These are phyloP conservation scores for Wolfiporia cocos DNA, from an alignment of 1,284 basidiomycete genomes.

Conservation along the genomic window DNA sequence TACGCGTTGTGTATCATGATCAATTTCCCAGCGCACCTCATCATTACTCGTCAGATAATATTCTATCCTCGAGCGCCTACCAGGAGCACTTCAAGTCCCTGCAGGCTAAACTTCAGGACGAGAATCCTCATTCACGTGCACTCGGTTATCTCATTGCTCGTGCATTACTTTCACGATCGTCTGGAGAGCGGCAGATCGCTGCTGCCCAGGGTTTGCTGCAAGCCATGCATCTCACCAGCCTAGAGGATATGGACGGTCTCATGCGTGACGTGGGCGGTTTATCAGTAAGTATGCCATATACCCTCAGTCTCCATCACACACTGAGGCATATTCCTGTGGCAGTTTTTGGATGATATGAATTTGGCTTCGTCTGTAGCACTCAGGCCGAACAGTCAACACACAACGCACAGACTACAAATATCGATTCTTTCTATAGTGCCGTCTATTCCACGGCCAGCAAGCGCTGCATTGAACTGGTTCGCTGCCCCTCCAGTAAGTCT, in stretches of 20 bases:
- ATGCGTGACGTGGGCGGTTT: constrained; percentile 32
- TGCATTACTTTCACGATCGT: constrained; percentile 45
- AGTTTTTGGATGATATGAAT: constrained; percentile 37
- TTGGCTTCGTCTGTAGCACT: constrained; percentile 41
- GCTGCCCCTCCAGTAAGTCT: constrained; percentile 26
- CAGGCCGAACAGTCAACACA: constrained; percentile 55
- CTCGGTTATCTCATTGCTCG: constrained; percentile 56
- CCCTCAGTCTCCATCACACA: not conserved
- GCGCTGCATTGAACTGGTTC: constrained; percentile 43
- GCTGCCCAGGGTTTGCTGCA: constrained; percentile 44
- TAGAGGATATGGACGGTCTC: constrained; percentile 39
- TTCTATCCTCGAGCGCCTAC: constrained; percentile 43
- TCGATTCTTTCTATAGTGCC: constrained; percentile 45
- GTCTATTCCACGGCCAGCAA: constrained; percentile 38
- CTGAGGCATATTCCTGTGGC: not conserved
- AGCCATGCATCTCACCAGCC: constrained; percentile 37
- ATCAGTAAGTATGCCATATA: constrained; percentile 31
- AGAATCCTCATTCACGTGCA: constrained; percentile 44
- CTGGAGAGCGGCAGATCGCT: constrained; percentile 51
- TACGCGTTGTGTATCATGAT: constrained; percentile 30
- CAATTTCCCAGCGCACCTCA: not conserved
- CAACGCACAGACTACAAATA: constrained; percentile 48
- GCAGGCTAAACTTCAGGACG: constrained; percentile 41
- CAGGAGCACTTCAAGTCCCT: constrained; percentile 35
- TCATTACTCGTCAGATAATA: constrained; percentile 43